A percentile compares a stretch with the other conserved stretches of the same genome.
Conservation (phyloP, 495 filamentous ascomycete genomes). For the Penicillium egyptiacum region DNA sequence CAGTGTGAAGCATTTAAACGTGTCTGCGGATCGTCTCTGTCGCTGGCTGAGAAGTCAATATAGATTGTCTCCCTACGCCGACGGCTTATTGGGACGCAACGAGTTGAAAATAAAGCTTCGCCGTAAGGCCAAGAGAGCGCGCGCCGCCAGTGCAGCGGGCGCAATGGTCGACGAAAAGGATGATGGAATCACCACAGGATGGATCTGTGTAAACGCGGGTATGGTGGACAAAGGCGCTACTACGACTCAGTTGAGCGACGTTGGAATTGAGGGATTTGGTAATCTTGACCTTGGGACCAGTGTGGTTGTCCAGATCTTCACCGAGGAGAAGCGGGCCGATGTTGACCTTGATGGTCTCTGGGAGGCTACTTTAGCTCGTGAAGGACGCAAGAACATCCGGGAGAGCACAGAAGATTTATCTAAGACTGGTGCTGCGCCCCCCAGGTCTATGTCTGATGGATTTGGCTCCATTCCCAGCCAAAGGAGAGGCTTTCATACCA, state of each 20-base stretch:
- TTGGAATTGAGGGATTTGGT: slow-evolving; percentile 72
- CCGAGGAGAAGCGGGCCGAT: slow-evolving; percentile 78
- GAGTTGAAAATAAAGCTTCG: slow-evolving; percentile 86
- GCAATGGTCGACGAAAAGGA: slow-evolving; percentile 52
- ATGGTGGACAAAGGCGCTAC: slow-evolving; percentile 55
- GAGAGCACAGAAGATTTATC: slow-evolving; percentile 13
- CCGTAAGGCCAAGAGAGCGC: slow-evolving; percentile 74
- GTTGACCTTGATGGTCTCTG: slow-evolving; percentile 82
- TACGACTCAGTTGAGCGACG: slow-evolving; percentile 38
- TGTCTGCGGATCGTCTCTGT: slow-evolving; percentile 84
- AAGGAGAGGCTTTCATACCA: slow-evolving; percentile 25
- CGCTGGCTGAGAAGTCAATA: slow-evolving; percentile 77
- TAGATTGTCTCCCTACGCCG: slow-evolving; percentile 71
- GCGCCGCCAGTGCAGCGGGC: slow-evolving; percentile 64
- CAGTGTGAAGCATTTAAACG: slow-evolving; percentile 89
- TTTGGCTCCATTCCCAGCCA: slow-evolving; percentile 19
- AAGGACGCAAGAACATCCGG: slow-evolving; percentile 34
- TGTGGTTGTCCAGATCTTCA: slow-evolving; percentile 89
- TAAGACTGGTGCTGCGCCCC: slow-evolving; percentile 19
- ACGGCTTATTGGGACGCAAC: slow-evolving; percentile 85
- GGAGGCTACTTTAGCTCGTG: slow-evolving; percentile 52
- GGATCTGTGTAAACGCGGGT: slow-evolving; percentile 92
- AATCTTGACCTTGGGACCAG: slow-evolving; percentile 53
- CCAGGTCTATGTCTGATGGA: slow-evolving; percentile 22
- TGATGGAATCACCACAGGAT: slow-evolving; percentile 85